These are phyloP conservation scores for Talaromyces marneffei DNA, from an alignment of 2,329 filamentous ascomycete genomes.

Conservation along the genomic window DNA sequence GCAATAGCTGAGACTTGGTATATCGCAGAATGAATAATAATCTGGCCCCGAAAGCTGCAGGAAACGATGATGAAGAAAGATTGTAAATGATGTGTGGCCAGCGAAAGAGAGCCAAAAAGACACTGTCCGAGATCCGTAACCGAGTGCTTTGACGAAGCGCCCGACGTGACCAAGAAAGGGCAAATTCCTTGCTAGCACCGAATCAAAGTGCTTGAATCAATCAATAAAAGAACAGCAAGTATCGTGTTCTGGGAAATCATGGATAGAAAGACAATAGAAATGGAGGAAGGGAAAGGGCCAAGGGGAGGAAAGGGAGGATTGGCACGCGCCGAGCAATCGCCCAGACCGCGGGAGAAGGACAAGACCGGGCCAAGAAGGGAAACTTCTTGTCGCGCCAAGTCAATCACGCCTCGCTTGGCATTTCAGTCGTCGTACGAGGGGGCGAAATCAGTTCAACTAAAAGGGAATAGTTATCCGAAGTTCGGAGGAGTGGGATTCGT, in stretches of 20 bases:
- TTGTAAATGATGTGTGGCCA: background rate
- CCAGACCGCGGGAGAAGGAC: constrained; percentile 31
- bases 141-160: background rate
- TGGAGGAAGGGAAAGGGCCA: constrained; percentile 5
- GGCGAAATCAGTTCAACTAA: constrained; percentile 11
- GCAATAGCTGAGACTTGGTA: background rate
- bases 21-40: background rate
- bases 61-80: background rate
- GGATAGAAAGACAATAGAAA: constrained; percentile 2
- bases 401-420: constrained; percentile 18
- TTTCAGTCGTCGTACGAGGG: background rate
- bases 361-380: constrained; percentile 28
- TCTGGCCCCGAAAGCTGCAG: background rate
- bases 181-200: background rate
- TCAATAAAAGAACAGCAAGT: background rate
- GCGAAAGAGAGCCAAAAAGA: background rate
- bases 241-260: background rate
- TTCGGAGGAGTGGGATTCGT: background rate
- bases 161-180: background rate
- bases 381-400: background rate
- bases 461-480: background rate
- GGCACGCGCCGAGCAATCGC: constrained; percentile 30
- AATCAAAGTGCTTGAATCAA: background rate
- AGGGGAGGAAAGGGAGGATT: constrained; percentile 17
- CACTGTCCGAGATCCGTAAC: background rate